Evolutionary conservation across 768 basidiomycete species (phyloP).

Genomic region (Pleurotus tuber-regium): DNA sequence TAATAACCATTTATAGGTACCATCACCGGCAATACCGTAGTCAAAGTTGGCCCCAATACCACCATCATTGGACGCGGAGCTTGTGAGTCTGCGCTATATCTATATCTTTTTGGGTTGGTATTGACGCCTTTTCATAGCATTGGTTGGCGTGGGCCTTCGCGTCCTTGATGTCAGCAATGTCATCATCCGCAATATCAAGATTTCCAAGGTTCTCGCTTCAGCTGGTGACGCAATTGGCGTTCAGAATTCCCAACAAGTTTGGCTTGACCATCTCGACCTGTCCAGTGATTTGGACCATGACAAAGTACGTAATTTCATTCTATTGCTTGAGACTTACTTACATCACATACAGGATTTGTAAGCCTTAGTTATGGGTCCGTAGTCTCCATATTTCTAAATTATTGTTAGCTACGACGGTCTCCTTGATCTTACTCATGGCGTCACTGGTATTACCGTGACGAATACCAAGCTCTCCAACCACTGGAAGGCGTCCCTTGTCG

Average conservation of each 20-base stretch:
- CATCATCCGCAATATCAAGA: conserved; percentile 48
- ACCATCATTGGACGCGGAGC: conserved; percentile 36
- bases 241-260: conserved; percentile 37
- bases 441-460: conserved; percentile 39
- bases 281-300: conserved; percentile 43
- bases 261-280: conserved; percentile 45
- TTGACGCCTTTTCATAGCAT: conserved; percentile 30
- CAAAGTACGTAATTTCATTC: too few species aligned
- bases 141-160: conserved; percentile 44
- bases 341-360: conserved; percentile 23
- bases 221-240: conserved; percentile 46
- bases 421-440: conserved; percentile 43
- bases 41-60: conserved; percentile 43
- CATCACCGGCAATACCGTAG: conserved; percentile 39
- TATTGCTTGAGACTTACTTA: too few species aligned
- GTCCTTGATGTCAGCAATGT: conserved; percentile 41
- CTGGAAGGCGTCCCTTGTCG: conserved; percentile 44
- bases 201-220: conserved; percentile 43
- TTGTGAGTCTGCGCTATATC: conserved; percentile 23
- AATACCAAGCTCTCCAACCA: conserved; percentile 41
- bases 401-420: conserved; percentile 40
- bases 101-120: background rate
- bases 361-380: conserved; percentile 12
- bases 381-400: background rate
- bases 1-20: conserved; percentile 25